phyloP scores from a whole-genome alignment of 768 basidiomycete genomes.

The Leccinum longicurvipes region DNA sequence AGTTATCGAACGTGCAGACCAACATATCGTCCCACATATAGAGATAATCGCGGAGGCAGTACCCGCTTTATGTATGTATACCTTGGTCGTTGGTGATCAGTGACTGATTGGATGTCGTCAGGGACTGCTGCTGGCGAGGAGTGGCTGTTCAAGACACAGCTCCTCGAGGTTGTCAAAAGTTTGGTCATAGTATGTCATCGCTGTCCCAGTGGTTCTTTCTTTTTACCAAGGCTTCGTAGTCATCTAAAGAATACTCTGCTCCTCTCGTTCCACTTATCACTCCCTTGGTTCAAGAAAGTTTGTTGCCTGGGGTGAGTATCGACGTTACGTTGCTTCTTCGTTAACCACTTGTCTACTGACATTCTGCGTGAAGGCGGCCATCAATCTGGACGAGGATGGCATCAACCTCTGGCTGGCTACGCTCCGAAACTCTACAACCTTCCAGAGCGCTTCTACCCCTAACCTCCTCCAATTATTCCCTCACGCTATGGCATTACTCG shows the following conservation, averaged over 20 bases:
- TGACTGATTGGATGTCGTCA: conserved; percentile 29
- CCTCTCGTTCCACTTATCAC: conserved; percentile 54
- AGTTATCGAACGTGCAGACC: conserved; percentile 52
- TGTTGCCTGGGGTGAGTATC: conserved; percentile 50
- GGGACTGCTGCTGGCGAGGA: conserved; percentile 70
- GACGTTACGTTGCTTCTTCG: background rate
- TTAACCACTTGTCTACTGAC: background rate
- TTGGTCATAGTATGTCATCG: conserved; percentile 55
- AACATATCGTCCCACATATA: conserved; percentile 67
- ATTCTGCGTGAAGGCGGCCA: conserved; percentile 46
- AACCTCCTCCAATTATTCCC: conserved; percentile 67
- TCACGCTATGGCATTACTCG: conserved; percentile 54
- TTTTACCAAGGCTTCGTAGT: conserved; percentile 38
- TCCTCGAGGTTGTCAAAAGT: conserved; percentile 68
- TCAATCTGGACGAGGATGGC: conserved; percentile 76
- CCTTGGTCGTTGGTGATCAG: background rate
- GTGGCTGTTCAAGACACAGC: conserved; percentile 65
- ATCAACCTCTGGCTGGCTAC: conserved; percentile 72
- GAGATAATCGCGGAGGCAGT: conserved; percentile 59
- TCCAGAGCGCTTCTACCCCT: conserved; percentile 47
- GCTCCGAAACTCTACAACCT: conserved; percentile 57
- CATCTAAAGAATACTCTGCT: conserved; percentile 60
- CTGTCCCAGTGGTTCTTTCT: background rate
- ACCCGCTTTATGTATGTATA: conserved; percentile 63
- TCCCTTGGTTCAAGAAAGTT: conserved; percentile 62